Percentiles rank a stretch among this genome's conserved stretches.
These are phyloP conservation scores for Phylloporus arenicola DNA, from an alignment of 768 basidiomycete species.

Conservation along the genomic window DNA sequence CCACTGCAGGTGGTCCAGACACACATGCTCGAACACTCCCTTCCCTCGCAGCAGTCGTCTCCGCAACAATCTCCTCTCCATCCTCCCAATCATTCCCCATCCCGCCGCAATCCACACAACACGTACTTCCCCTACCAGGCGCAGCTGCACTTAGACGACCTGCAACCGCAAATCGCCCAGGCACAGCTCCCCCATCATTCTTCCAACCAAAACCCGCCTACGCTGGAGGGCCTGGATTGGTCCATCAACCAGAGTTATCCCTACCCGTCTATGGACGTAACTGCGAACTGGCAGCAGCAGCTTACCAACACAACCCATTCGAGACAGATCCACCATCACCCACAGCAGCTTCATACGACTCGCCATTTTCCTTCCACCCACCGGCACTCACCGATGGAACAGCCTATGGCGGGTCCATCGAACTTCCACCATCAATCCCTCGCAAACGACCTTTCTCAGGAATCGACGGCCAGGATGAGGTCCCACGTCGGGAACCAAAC, in stretches of 20 bases:
- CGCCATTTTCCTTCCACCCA: conserved; percentile 77
- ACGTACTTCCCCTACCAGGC: conserved; percentile 54
- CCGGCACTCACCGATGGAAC: conserved; percentile 43
- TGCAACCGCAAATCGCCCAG: conserved; percentile 58
- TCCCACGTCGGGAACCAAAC: conserved; percentile 35
- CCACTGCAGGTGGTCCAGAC: conserved; percentile 46
- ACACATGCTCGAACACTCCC: conserved; percentile 53
- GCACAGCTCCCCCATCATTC: conserved; percentile 66
- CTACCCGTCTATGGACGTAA: conserved; percentile 36
- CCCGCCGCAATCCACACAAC: conserved; percentile 40
- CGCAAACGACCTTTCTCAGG: conserved; percentile 61
- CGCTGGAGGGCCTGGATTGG: conserved; percentile 50
- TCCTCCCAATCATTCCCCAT: conserved; percentile 35
- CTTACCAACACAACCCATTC: conserved; percentile 26
- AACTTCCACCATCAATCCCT: conserved; percentile 39
- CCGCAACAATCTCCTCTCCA: conserved; percentile 56
- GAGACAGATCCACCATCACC: conserved; percentile 30
- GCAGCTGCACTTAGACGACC: conserved; percentile 52
- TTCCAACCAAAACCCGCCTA: conserved; percentile 45
- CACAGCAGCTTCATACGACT: conserved; percentile 41
- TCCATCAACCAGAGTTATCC: conserved; percentile 41
- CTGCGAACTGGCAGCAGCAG: conserved; percentile 35
- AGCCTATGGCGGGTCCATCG: conserved; percentile 28
- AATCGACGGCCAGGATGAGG: conserved; percentile 47
- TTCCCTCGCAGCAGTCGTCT: conserved; percentile 71